phyloP scores from a whole-genome alignment of 805 yeast genomes.

The Nakazawaea anatomiae region DNA sequence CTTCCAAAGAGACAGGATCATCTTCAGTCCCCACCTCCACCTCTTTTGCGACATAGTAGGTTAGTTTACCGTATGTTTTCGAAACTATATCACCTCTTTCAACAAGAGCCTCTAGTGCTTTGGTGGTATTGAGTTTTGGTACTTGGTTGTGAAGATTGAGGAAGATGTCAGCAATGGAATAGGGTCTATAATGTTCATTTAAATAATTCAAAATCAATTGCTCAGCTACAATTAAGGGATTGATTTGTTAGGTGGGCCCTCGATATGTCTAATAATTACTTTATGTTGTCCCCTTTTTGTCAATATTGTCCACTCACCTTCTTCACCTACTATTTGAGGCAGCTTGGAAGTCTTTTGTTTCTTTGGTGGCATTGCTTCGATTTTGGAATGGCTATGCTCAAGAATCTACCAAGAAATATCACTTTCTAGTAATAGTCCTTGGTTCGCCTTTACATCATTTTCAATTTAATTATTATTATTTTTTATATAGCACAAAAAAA shows the following conservation, averaged over 20 bases:
- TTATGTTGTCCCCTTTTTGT: no score
- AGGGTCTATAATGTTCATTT: slow-evolving; percentile 40
- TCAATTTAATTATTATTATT: neutral
- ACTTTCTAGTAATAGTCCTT: slow-evolving; percentile 2
- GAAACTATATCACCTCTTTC: slow-evolving; percentile 26
- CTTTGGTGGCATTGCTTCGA: slow-evolving; percentile 10
- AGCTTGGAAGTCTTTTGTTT: slow-evolving; percentile 7
- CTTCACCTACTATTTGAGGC: slow-evolving; percentile 10
- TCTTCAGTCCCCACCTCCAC: slow-evolving; percentile 10
- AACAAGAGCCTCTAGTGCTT: slow-evolving; percentile 30
- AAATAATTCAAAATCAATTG: slow-evolving; percentile 30
- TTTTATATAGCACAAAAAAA: neutral
- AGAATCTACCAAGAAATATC: neutral
- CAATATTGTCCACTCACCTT: slow-evolving; percentile 12
- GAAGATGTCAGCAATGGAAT: slow-evolving; percentile 38
- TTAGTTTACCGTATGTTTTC: slow-evolving; percentile 38
- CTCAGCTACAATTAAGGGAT: slow-evolving; percentile 19
- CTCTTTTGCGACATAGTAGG: slow-evolving; percentile 36
- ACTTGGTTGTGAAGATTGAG: slow-evolving; percentile 37
- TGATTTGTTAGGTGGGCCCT: no score
- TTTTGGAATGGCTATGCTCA: no score
- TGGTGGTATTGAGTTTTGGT: slow-evolving; percentile 26
- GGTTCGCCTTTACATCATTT: neutral
- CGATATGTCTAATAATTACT: no score
- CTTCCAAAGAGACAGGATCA: slow-evolving; percentile 5